A percentile compares a stretch with the other conserved stretches of the same genome.
Evolutionary conservation across 148 eudicot genomes (phyloP).

Genomic region (Chenopodium quinoa): DNA sequence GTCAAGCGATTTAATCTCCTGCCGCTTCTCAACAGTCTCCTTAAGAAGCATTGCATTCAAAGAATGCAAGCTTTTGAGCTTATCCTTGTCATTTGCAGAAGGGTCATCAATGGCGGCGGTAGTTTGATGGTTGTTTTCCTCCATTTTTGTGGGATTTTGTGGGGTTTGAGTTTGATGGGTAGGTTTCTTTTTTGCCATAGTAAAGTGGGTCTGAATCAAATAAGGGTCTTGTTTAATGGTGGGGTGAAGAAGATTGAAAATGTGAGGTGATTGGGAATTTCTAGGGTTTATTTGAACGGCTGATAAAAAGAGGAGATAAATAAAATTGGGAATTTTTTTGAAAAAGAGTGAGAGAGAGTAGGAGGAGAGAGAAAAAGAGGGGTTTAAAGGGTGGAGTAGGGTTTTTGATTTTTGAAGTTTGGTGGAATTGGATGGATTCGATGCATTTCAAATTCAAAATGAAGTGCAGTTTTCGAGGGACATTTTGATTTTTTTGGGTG

Average conservation of each 20-base stretch:
- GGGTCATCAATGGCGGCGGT: slow-evolving; percentile 21
- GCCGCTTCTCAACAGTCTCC: slow-evolving; percentile 49
- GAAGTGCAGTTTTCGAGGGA: slow-evolving; percentile 11
- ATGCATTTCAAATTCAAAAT: slow-evolving; percentile 19
- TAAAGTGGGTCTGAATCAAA: slow-evolving; percentile 15
- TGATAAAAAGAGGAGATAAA: background rate
- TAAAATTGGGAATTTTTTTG: background rate
- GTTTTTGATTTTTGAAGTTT: slow-evolving; percentile 7
- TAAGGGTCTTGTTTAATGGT: background rate
- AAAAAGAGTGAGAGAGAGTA: background rate
- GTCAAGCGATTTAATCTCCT: slow-evolving; percentile 45
- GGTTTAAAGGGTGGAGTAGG: background rate
- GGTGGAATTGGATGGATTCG: slow-evolving; percentile 11
- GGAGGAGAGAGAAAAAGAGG: too few species aligned
- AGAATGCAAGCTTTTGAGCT: slow-evolving; percentile 48
- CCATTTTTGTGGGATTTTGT: slow-evolving; percentile 12
- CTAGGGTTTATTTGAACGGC: slow-evolving; percentile 22
- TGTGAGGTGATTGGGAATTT: slow-evolving; percentile 19
- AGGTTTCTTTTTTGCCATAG: slow-evolving; percentile 65
- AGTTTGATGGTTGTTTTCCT: background rate
- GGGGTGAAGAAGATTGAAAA: slow-evolving; percentile 5
- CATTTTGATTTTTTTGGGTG: background rate
- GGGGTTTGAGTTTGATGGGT: slow-evolving; percentile 19
- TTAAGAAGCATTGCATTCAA: slow-evolving; percentile 53
- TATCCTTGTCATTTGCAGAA: slow-evolving; percentile 28